Evolutionary conservation across 2,329 filamentous ascomycete genomes (phyloP).

Genomic region (Neofusicoccum sp.): DNA sequence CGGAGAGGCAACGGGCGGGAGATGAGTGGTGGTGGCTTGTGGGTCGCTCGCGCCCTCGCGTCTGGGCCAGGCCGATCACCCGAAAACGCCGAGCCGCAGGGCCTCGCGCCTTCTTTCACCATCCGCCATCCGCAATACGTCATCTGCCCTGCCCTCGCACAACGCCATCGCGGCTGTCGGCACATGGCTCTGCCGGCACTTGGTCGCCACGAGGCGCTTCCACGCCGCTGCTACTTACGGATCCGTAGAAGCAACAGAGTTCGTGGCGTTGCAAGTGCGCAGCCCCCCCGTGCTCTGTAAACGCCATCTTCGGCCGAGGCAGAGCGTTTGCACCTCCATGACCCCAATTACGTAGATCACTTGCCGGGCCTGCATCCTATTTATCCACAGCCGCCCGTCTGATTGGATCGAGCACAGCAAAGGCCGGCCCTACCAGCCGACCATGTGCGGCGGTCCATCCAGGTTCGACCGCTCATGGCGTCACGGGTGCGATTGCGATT

Average conservation of each 20-base stretch:
- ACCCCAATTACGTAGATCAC: constrained; percentile 1
- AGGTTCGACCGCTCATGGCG: neutral
- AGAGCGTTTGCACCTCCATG: neutral
- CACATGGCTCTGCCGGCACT: neutral
- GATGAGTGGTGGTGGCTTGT: no score
- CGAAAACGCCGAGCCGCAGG: neutral
- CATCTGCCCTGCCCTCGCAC: neutral
- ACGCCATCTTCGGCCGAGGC: constrained; percentile 2
- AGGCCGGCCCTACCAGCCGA: neutral
- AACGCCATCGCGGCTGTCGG: neutral
- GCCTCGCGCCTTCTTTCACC: neutral
- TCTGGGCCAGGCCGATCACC: neutral
- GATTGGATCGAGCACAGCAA: neutral
- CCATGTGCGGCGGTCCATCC: neutral
- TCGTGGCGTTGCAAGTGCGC: neutral
- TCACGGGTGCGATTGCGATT: constrained; percentile 2
- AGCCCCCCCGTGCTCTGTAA: no score
- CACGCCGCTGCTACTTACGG: neutral
- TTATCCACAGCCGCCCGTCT: neutral
- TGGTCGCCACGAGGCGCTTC: neutral
- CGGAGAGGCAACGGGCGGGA: no score
- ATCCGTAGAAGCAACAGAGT: no score
- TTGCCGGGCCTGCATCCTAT: neutral
- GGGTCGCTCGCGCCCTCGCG: neutral
- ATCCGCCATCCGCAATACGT: neutral